Base-by-base conservation (phyloP, 2,329 filamentous ascomycete species). In the Lachnellula subtilissima region DNA sequence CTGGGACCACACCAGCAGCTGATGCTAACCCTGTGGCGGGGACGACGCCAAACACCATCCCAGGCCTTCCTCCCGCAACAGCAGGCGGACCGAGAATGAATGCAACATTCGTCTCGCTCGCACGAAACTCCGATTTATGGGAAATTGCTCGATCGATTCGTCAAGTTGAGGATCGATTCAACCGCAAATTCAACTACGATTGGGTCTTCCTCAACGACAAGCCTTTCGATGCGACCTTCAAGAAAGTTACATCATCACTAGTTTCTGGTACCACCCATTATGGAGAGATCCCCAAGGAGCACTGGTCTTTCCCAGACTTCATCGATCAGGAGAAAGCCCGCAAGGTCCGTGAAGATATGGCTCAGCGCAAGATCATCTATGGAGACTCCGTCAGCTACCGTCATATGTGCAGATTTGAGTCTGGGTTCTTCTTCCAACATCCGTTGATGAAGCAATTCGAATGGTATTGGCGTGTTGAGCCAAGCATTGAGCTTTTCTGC, bases 381-480 rank as follows among this genome's bases (percentile, higher is more conserved):
- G 94, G 94, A 59, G 94, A 97, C 74, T 96, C 91, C 11, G 77
- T 96, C 75, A 96, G 90, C 76, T 99, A 99, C 78, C 86, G 94
- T 61, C 95, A 99, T 79, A 99, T 99, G 94, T 99, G 94, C 76
- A 90, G 94, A 62, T 99, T 96, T 71, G 94, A 99, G 75, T 97
- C 93, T 7, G 94, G 94, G 40, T 99, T 99, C 81, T 99, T 99
- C 82, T 99, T 97, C 84, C 91, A 88, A 59, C 94, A 99, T 73
- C 83, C 85, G 32, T 77, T 97, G 64, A 92, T 99, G 89, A 76
- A 89, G 73, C 91, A 97, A 72, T 99, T 96, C 75, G 94, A 99
- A 71, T 99, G 91, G 84, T 99, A 99, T 82, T 99, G 94, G 94
- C 90, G 95, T 65, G 94, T 99, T 14, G 94, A 99, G 80, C 94